Evolutionary conservation across 2,329 filamentous ascomycete species (phyloP), one percentile per base, ranked within the genome.

Genomic region (Diplodia intermedia): DNA sequence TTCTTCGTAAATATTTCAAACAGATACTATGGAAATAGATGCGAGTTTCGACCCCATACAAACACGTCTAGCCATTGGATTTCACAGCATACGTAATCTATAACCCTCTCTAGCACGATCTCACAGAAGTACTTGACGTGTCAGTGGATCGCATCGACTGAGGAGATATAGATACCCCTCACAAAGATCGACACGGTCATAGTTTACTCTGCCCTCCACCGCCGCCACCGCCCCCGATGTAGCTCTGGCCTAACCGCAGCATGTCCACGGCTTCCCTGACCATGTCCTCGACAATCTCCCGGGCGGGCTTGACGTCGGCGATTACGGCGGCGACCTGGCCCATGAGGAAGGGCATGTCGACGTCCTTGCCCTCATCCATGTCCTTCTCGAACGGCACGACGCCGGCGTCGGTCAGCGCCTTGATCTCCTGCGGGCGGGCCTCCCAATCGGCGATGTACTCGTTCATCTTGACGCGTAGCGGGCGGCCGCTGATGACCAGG

Each of bases 321-420:
- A 97, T 91, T 1, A 89, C 86, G 1, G 91, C 94, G 0, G 93
- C 91, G 9, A 97, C 94, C 82, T 97, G 93, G 1, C 94, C 94
- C 94, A 97, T 97, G 75, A 97, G 77, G 79, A 94, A 93, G 14
- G 94, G 94, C 67, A 91, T 83, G 75, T 97, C 94, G 14, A 97
- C 83, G 50, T 97, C 93, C 67, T 89, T 90, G 1, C 90, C 91
- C 66, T 93, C 85, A 61, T 97, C 92, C 74, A 97, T 83, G 76
- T 98, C 94, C 75, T 92, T 85, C 80, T 90, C 88, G 71, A 97
- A 83, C 0, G 94, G 94, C 69, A 96, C 90, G 36, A 97, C 81
- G 0, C 94, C 94, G 72, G 85, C 83, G 43, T 90, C 88, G 40
- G 91, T 94, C 77, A 97, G 82, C 78, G 88, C 86, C 80, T 86